phyloP scores from a whole-genome alignment of 345 rosid genomes.

The Populus pruinosa region DNA sequence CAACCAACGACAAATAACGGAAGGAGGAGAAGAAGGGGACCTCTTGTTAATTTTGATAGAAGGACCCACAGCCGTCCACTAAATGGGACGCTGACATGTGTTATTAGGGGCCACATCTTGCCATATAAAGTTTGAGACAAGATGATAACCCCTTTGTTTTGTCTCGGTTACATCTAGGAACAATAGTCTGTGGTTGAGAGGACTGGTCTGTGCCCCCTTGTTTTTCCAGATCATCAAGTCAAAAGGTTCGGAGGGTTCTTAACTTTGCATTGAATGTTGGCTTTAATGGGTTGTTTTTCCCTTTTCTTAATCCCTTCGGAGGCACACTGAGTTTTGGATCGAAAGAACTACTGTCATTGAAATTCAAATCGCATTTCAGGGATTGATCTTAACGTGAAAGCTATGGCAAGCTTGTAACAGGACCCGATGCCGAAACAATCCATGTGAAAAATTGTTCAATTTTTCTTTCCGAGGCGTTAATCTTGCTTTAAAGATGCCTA shows the following conservation, averaged over 20 bases:
- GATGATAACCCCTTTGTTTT: neutral
- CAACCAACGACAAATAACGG: constrained; percentile 29
- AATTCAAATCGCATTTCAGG: neutral
- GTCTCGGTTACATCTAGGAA: neutral
- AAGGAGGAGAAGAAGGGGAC: neutral
- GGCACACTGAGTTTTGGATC: no score
- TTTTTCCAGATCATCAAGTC: neutral
- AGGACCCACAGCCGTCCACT: constrained; percentile 13
- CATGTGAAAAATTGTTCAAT: neutral
- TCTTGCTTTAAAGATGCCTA: constrained; percentile 1
- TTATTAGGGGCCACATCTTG: neutral
- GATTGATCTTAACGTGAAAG: neutral
- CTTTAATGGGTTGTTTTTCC: no score
- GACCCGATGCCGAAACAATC: neutral
- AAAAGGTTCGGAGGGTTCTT: neutral
- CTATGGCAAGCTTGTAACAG: neutral
- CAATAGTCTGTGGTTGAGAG: neutral
- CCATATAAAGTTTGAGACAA: neutral
- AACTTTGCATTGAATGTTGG: neutral
- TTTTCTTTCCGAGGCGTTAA: neutral
- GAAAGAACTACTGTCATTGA: neutral
- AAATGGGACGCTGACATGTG: constrained; percentile 18
- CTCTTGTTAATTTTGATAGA: no score
- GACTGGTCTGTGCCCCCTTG: neutral
- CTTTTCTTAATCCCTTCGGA: neutral